Percentiles rank a stretch among this genome's conserved stretches.
Evolutionary conservation across 2,329 filamentous ascomycete species (phyloP).

Genomic region (Alternaria tenuissima): DNA sequence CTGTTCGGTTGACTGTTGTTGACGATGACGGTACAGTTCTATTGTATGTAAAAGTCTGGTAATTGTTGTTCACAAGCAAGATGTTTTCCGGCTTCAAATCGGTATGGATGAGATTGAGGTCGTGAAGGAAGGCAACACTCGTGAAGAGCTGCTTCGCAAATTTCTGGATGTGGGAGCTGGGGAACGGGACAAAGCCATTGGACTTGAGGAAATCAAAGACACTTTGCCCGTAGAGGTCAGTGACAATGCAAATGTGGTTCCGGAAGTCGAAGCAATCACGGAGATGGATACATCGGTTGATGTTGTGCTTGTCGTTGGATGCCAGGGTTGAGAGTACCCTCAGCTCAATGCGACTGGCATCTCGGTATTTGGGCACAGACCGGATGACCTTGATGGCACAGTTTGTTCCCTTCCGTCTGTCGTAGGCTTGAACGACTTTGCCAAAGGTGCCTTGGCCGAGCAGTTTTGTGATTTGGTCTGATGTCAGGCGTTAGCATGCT

Average conservation of each 20-base stretch:
- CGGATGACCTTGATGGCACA: constrained; percentile 98
- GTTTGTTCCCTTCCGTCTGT: constrained; percentile 76
- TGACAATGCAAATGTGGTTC: constrained; percentile 91
- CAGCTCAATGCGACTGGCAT: constrained; percentile 93
- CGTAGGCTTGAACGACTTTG: constrained; percentile 93
- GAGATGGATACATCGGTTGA: constrained; percentile 96
- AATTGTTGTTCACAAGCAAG: constrained; percentile 69
- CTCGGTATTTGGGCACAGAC: constrained; percentile 97
- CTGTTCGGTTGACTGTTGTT: constrained; percentile 63
- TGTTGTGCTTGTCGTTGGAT: constrained; percentile 88
- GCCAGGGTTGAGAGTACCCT: constrained; percentile 90
- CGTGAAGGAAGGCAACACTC: constrained; percentile 97
- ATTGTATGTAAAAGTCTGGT: constrained; percentile 75
- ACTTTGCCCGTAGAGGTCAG: constrained; percentile 84
- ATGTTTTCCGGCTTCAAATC: constrained; percentile 75
- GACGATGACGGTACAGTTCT: constrained; percentile 72
- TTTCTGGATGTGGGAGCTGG: constrained; percentile 96
- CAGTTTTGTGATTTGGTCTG: constrained; percentile 87
- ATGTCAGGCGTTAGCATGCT: constrained; percentile 23
- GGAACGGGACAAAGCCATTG: constrained; percentile 95
- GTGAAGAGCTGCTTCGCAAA: constrained; percentile 96
- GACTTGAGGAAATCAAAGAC: constrained; percentile 98
- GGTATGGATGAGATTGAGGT: constrained; percentile 96
- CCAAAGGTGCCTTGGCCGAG: constrained; percentile 98
- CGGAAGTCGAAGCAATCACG: constrained; percentile 97